Conservation (phyloP, 208 protist species). For the Phytomonas sp. region DNA sequence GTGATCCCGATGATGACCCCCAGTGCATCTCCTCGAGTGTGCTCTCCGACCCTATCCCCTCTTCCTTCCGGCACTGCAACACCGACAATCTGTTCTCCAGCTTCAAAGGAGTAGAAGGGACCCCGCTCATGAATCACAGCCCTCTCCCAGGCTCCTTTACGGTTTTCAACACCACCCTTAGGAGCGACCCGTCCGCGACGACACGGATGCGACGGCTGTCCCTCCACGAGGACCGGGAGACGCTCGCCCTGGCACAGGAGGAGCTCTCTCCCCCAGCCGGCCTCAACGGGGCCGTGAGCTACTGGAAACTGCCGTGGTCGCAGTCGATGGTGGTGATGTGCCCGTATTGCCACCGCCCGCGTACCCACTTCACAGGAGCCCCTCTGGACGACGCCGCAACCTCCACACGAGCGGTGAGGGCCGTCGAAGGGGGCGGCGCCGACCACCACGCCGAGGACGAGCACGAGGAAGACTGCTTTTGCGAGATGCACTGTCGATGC, state of each 20-base stretch:
- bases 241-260: conserved; percentile 9
- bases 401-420: too few relatives aligned
- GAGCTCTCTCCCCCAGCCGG: conserved; percentile 6
- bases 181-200: not conserved
- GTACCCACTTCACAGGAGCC: not conserved
- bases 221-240: not conserved
- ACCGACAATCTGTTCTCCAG: not conserved
- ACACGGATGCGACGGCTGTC: not conserved
- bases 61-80: conserved; percentile 22
- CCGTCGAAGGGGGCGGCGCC: too few relatives aligned
- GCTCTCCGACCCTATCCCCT: conserved; percentile 31
- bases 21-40: conserved; percentile 19
- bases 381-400: too few relatives aligned
- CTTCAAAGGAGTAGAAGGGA: not conserved
- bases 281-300: conserved; percentile 15
- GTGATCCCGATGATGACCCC: conserved; percentile 9
- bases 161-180: conserved; percentile 12
- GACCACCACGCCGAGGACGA: too few relatives aligned
- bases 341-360: conserved; percentile 34
- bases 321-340: conserved; percentile 42
- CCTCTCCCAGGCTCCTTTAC: conserved; percentile 13
- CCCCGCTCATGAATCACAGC: conserved; percentile 9
- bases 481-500: too few relatives aligned
- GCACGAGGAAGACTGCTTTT: too few relatives aligned
- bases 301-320: conserved; percentile 37